phyloP scores from a whole-genome alignment of 768 basidiomycete species.

The Rhodotorula taiwanensis region DNA sequence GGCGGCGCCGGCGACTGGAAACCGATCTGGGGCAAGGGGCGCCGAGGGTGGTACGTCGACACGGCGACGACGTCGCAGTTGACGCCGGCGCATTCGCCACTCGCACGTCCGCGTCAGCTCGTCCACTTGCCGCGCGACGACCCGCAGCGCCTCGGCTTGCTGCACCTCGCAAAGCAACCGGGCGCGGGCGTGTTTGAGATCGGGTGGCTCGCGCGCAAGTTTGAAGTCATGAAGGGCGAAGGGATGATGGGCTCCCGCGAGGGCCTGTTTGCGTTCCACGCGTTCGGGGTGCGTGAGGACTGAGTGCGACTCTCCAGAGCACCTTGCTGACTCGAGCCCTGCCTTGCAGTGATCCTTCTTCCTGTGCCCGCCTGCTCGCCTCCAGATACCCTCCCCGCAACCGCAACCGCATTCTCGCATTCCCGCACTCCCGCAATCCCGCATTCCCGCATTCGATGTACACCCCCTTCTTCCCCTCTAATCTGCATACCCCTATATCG shows the following conservation, averaged over 20 bases:
- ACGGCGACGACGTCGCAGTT: slow-evolving; percentile 47
- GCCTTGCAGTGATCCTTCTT: not conserved
- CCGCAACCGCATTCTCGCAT: too few relatives aligned
- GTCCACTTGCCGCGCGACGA: slow-evolving; percentile 56
- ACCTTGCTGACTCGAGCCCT: too few relatives aligned
- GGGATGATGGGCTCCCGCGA: slow-evolving; percentile 79
- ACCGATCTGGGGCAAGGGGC: slow-evolving; percentile 83
- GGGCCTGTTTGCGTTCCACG: slow-evolving; percentile 62
- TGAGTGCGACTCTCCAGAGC: too few relatives aligned
- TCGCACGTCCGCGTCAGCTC: slow-evolving; percentile 27
- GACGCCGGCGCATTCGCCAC: slow-evolving; percentile 11
- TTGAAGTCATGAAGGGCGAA: slow-evolving; percentile 88
- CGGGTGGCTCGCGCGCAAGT: slow-evolving; percentile 94
- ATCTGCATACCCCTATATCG: too few relatives aligned
- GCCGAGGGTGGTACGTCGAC: slow-evolving; percentile 63
- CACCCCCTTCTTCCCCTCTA: too few relatives aligned
- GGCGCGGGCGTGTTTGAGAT: slow-evolving; percentile 54
- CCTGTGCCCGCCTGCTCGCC: too few relatives aligned
- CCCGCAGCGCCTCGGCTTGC: slow-evolving; percentile 64
- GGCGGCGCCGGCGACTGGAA: slow-evolving; percentile 78
- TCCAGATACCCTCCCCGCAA: not conserved
- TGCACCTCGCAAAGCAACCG: slow-evolving; percentile 53
- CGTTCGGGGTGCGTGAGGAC: slow-evolving; percentile 12
- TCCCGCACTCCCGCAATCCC: too few relatives aligned
- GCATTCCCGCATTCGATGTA: too few relatives aligned